These are phyloP conservation scores for Termitomyces sp. DNA, from an alignment of 768 basidiomycete species.

Conservation along the genomic window DNA sequence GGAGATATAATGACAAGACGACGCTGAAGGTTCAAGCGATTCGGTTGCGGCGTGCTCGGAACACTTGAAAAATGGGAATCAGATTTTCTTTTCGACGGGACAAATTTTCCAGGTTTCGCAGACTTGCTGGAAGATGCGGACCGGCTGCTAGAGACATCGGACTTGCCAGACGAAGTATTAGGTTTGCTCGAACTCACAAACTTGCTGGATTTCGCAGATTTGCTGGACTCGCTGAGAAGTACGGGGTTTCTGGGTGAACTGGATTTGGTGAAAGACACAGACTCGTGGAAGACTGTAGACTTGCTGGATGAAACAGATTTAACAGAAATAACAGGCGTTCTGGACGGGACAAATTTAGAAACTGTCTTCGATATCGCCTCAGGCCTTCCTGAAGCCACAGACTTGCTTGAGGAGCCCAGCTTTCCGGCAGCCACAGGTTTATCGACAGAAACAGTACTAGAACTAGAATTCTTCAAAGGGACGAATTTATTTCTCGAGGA, in stretches of 20 bases:
- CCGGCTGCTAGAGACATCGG: background rate
- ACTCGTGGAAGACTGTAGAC: background rate
- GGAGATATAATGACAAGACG: constrained; percentile 1
- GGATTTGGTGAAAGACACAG: background rate
- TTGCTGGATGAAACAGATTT: background rate
- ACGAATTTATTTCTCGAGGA: background rate
- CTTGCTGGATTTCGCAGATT: background rate
- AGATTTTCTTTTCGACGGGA: background rate
- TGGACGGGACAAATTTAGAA: background rate
- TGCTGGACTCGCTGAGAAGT: background rate
- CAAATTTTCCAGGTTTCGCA: background rate
- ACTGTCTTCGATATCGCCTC: background rate
- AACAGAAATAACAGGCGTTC: background rate
- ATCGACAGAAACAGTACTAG: background rate
- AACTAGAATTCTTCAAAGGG: background rate
- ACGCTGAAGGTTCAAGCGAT: background rate
- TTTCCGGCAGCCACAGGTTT: background rate
- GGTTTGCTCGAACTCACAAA: background rate
- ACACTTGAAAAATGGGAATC: background rate
- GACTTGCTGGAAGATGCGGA: background rate
- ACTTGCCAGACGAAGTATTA: background rate
- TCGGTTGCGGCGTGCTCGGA: background rate
- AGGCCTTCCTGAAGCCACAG: background rate
- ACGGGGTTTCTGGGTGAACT: background rate
- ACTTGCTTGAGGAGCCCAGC: background rate